Evolutionary conservation across 2,329 filamentous ascomycete species (phyloP).

Genomic region (Colletotrichum sp.): DNA sequence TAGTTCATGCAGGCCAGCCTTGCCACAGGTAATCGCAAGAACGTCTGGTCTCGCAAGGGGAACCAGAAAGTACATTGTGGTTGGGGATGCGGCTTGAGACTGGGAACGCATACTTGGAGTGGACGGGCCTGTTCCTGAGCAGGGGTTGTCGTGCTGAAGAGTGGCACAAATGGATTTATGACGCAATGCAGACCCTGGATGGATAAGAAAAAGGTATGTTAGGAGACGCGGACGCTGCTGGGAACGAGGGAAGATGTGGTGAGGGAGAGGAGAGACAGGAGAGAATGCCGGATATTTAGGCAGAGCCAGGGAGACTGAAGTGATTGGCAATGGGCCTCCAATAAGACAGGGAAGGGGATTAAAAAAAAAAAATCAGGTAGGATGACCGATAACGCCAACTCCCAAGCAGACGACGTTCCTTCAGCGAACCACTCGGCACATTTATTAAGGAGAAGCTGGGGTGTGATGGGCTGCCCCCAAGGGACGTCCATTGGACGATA

Average conservation of each 20-base stretch:
- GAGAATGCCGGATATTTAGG: conserved; percentile 21
- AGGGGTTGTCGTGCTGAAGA: conserved; percentile 1
- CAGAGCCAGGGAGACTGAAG: conserved; percentile 12
- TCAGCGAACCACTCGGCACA: conserved; percentile 20
- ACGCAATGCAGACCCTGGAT: conserved; percentile 5
- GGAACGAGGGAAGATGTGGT: not conserved
- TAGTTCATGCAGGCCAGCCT: conserved; percentile 23
- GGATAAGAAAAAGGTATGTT: not conserved
- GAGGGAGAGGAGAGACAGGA: conserved; percentile 16
- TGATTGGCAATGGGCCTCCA: conserved; percentile 17
- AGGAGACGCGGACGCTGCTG: not conserved
- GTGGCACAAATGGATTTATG: conserved; percentile 5
- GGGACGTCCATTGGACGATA: conserved; percentile 15
- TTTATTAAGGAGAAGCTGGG: conserved; percentile 25
- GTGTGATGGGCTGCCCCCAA: conserved; percentile 20
- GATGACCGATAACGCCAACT: conserved; percentile 14
- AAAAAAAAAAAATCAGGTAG: not conserved
- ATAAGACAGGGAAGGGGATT: not conserved
- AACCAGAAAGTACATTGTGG: conserved; percentile 1
- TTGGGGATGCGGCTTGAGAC: conserved; percentile 9
- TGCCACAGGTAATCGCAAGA: conserved; percentile 9
- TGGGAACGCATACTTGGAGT: conserved; percentile 8
- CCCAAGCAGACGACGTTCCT: not conserved
- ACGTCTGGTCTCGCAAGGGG: not conserved
- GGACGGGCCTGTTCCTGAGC: not conserved